phyloP scores from a whole-genome alignment of 2,329 filamentous ascomycete species.

The Aspergillus texensis region DNA sequence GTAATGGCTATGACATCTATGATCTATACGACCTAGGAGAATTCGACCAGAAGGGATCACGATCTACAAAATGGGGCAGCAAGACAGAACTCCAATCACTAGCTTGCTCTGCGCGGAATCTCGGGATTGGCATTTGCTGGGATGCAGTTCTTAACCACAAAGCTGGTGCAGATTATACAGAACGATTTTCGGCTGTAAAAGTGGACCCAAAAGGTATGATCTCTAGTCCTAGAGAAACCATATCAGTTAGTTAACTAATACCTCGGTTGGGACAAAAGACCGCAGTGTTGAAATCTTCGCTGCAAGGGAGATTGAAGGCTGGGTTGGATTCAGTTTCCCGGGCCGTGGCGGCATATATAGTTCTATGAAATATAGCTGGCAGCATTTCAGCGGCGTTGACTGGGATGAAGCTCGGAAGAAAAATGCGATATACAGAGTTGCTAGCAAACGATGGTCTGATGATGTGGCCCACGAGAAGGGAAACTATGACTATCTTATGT shows the following conservation, averaged over 20 bases:
- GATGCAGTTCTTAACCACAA: slow-evolving; percentile 75
- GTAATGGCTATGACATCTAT: slow-evolving; percentile 71
- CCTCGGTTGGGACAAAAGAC: background rate
- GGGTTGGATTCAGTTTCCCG: slow-evolving; percentile 69
- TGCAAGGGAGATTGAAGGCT: slow-evolving; percentile 66
- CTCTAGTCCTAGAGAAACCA: background rate
- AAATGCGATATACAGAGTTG: slow-evolving; percentile 67
- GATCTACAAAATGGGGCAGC: slow-evolving; percentile 69
- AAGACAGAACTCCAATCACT: slow-evolving; percentile 65
- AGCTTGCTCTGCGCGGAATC: slow-evolving; percentile 31
- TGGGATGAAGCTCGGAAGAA: slow-evolving; percentile 61
- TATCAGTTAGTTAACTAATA: background rate
- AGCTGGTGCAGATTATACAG: slow-evolving; percentile 67
- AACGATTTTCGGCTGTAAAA: slow-evolving; percentile 64
- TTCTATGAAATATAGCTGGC: slow-evolving; percentile 64
- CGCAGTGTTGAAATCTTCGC: slow-evolving; percentile 33
- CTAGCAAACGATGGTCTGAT: slow-evolving; percentile 65
- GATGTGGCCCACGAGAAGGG: slow-evolving; percentile 66
- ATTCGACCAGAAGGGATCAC: slow-evolving; percentile 69
- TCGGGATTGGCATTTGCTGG: slow-evolving; percentile 64
- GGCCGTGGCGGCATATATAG: slow-evolving; percentile 64
- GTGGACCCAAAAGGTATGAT: slow-evolving; percentile 57
- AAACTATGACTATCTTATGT: slow-evolving; percentile 72
- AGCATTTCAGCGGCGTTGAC: slow-evolving; percentile 72
- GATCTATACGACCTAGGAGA: slow-evolving; percentile 72